phyloP scores from a whole-genome alignment of 2,329 filamentous ascomycete genomes.

The Diaporthe citri region DNA sequence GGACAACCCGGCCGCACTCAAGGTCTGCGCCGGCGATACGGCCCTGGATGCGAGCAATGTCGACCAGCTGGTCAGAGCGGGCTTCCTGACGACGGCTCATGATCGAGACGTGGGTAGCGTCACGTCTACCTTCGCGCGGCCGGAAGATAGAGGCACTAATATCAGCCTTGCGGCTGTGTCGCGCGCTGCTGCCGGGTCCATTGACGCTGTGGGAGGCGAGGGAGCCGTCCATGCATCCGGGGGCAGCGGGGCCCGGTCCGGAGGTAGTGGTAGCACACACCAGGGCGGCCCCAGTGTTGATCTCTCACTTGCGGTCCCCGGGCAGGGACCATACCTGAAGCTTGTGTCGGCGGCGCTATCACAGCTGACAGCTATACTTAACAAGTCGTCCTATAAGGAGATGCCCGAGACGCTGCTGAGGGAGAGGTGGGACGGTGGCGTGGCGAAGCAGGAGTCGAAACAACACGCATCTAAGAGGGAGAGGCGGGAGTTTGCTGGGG shows the following conservation, averaged over 20 bases:
- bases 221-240: constrained; percentile 74
- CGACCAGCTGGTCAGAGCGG: constrained; percentile 71
- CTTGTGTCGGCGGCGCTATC: constrained; percentile 71
- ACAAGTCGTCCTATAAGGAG: constrained; percentile 72
- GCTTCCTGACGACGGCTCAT: constrained; percentile 72
- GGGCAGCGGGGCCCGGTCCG: constrained; percentile 56
- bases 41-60: constrained; percentile 60
- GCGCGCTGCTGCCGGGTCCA: constrained; percentile 74
- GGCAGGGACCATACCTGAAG: constrained; percentile 76
- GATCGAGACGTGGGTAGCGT: constrained; percentile 51
- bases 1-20: constrained; percentile 60
- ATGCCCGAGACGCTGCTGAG: constrained; percentile 71
- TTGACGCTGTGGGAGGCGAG: constrained; percentile 77
- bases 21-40: constrained; percentile 42
- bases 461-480: constrained; percentile 61
- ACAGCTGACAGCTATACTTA: constrained; percentile 71
- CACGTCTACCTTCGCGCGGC: constrained; percentile 57
- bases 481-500: constrained; percentile 68
- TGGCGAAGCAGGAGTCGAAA: constrained; percentile 58
- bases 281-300: constrained; percentile 58
- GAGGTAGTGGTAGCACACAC: neutral
- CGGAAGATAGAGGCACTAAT: constrained; percentile 67
- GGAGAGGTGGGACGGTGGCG: constrained; percentile 79
- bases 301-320: constrained; percentile 73
- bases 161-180: constrained; percentile 73